Base-by-base conservation (phyloP, 768 basidiomycete genomes). In the Ramaria sp. region DNA sequence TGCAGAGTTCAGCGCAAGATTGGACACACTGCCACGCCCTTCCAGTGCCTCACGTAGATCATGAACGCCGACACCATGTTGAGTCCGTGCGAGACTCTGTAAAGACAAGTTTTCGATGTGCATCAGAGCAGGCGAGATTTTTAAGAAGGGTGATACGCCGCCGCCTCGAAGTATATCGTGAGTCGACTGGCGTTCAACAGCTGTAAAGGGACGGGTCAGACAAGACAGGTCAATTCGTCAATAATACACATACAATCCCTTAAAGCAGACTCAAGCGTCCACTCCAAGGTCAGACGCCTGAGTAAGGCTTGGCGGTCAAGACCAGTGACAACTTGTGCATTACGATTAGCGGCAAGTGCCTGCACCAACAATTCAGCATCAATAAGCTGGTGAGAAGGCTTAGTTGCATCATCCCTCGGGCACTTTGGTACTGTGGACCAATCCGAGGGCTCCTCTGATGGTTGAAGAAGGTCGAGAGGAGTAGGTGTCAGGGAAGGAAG, bases 1-100 rank as follows among this genome's bases (percentile, higher is more conserved):
- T n/a, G 78, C 70, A 50, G 66, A 65, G 30, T 70, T 80, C 27
- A 90, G 72, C 20, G 81, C 80, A 38, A 86, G 78, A 66, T 88
- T 91, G 15, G 89, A 90, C 78, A 87, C 80, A 65, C 86, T 88
- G 62, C 80, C 82, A 41, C 89, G 81, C 20, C 90, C 90, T 71
- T 91, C 89, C 4, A 96, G 72, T 4, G 93, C 93, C 62, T 93
- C 91, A 53, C 91, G 78, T 33, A 96, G 75, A 66, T 94, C 91
- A 1, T 81, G 83, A 22, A 95, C 91, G 22, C 92, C 93, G 15
- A 95, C 83, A 0, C 86, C 85, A 58, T 86, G 79, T 2, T 81
- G 80, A 3, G 88, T 87, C 56, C 88, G 79, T 19, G 86, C 79
- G 57, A 95, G 71, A 64, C 89, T 91, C 66, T 89, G 88, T 56